These are phyloP conservation scores for Xylaria sp. DNA, from an alignment of 2,329 filamentous ascomycete species.

Conservation along the genomic window DNA sequence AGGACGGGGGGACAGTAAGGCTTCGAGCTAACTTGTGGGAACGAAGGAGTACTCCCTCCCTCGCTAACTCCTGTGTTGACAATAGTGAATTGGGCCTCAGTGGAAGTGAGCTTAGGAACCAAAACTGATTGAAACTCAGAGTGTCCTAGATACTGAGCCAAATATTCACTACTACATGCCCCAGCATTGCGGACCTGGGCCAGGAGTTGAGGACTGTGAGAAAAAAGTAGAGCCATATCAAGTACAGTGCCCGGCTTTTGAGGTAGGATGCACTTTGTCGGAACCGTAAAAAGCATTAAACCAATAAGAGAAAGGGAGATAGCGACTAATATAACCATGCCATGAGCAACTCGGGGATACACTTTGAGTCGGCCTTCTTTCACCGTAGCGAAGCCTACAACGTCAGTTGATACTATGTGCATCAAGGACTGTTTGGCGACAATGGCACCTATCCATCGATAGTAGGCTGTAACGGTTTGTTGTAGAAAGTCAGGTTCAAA, in stretches of 20 bases:
- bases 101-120: not conserved
- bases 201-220: not conserved
- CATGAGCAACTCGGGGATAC: not conserved
- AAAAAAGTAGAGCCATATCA: not conserved
- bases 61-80: not conserved
- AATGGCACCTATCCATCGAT: not conserved
- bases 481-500: not conserved
- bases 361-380: not conserved
- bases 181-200: not conserved
- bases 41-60: not conserved
- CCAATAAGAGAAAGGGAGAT: not conserved
- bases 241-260: not conserved
- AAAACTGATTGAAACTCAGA: not conserved
- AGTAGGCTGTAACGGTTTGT: not conserved
- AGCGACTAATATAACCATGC: not conserved
- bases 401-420: not conserved
- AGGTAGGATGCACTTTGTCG: not conserved
- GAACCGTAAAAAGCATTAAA: not conserved
- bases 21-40: constrained; percentile 2
- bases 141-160: not conserved
- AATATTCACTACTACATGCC: not conserved
- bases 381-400: not conserved
- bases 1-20: not conserved
- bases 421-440: not conserved
- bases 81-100: not conserved